phyloP scores from a whole-genome alignment of 2,329 filamentous ascomycete genomes.

The Dactylellina drechsleri region DNA sequence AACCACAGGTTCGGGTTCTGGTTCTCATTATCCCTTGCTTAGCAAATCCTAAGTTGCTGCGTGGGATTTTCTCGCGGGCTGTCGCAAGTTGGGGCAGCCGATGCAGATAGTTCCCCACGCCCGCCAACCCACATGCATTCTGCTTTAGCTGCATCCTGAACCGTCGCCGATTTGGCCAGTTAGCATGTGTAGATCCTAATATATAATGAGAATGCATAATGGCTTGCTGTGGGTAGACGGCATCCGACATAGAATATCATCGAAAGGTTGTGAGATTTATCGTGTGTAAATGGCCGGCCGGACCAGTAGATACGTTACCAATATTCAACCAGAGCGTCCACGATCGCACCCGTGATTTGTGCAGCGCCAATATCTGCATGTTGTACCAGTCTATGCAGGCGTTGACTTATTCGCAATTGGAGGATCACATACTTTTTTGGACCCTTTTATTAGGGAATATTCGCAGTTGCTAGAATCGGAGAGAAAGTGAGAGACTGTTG shows the following conservation, averaged over 20 bases:
- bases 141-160: constrained; percentile 26
- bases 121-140: constrained; percentile 52
- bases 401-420: background rate
- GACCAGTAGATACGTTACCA: constrained; percentile 41
- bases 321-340: constrained; percentile 1
- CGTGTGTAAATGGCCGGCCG: background rate
- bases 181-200: constrained; percentile 54
- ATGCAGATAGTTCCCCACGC: constrained; percentile 35
- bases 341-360: constrained; percentile 6
- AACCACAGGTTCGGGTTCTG: constrained; percentile 7
- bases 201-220: constrained; percentile 47
- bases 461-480: constrained; percentile 3
- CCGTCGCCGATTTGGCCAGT: constrained; percentile 49
- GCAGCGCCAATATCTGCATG: constrained; percentile 1
- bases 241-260: constrained; percentile 30
- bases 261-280: constrained; percentile 32
- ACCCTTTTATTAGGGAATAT: background rate
- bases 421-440: background rate
- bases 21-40: constrained; percentile 26
- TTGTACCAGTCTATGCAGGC: background rate
- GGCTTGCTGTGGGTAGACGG: constrained; percentile 19
- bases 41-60: constrained; percentile 3
- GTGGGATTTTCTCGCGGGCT: constrained; percentile 12
- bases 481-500: background rate
- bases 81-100: constrained; percentile 9